Evolutionary conservation across 148 eudicot species (phyloP), one percentile per base, ranked within the genome.

Genomic region (Oxyria digyna): DNA sequence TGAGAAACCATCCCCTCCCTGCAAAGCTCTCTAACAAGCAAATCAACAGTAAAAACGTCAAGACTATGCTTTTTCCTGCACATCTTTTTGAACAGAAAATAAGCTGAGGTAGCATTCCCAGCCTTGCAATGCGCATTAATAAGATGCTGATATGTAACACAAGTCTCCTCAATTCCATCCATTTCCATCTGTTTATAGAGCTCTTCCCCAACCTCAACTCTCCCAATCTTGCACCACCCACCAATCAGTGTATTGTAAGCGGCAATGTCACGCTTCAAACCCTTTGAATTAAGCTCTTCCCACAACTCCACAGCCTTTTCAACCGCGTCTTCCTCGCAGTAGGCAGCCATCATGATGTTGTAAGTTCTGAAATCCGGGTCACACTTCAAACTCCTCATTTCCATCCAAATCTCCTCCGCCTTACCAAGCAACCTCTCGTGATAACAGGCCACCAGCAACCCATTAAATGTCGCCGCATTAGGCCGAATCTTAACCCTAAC

Each of bases 181-280:
- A 84, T 55, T 31, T 62, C 84, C 94, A 89, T 89, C 49, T 85
- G 85, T 40, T 73, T 76, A 17, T 83, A 80, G 8, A 87, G 52
- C 77, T 83, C 89, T 74, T 92, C 94, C 0, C 82, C 98, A 70
- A 65, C 81, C 8, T 42, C 77, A 57, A 87, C 69, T 67, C 80
- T 79, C 15, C 94, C 91, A 46, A 55, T 46, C 43, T 72, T 62
- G 81, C 96, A 87, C 79, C 84, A 89, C 50, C 91, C 96, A 50
- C 82, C 94, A 74, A 92, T 84, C 71, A 92, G 69, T 18, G 83
- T 83, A 71, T 89, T 85, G 69, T 87, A 93, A 45, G 85, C 81
- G 72, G 79, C 85, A 27, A 73, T 67, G 82, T 84, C 91, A 17
- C 57, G 79, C 55, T 69, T 55, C 74, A 87, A 42, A 14, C 79